Evolutionary conservation across 108 stramenopile genomes (phyloP), one percentile per base, ranked within the genome.

Genomic region (Ochromonas danica): DNA sequence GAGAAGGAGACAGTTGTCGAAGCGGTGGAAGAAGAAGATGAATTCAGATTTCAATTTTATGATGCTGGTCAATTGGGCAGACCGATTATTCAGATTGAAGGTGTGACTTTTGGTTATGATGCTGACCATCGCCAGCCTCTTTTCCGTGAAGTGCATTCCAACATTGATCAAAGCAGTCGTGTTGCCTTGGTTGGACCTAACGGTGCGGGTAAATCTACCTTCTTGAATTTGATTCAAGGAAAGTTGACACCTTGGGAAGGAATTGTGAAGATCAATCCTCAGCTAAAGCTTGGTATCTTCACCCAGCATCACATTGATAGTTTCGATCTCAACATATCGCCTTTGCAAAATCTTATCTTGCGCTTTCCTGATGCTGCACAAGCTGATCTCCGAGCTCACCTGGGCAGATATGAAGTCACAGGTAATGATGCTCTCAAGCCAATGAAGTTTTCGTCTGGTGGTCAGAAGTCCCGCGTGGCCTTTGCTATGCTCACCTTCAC

Each of bases 241-340:
- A 87, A 93, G 78, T 79, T 96, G 25, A 83, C 78, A 1, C 93
- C 95, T 0, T 67, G 84, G 27, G 80, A 81, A 39, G 98, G 98
- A 36, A 81, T 91, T 31, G 89, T 96, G 39, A 88, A 90, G 38
- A 88, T 94, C 10, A 93, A 98, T 82, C 83, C 90, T 25, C 88
- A 94, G 39, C 81, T 97, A 28, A 89, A 93, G 27, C 91, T 97
- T 72, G 98, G 92, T 1, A 89, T 93, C 72, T 97, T 98, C 80
- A 95, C 95, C 33, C 98, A 98, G 87, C 98, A 98, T 86, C 91
- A 91, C 77, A 90, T 92, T 10, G 95, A 96, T 71, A 92, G 92
- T 71, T 93, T 98, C 80, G 89, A 97, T 78, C 74, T 95, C 27
- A 84, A 88, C 41, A 81, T 91, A 2, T 92, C 91, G 30, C 90